Conservation (phyloP, 202 grass and related monocot genomes). For the Carex sylvatica region DNA sequence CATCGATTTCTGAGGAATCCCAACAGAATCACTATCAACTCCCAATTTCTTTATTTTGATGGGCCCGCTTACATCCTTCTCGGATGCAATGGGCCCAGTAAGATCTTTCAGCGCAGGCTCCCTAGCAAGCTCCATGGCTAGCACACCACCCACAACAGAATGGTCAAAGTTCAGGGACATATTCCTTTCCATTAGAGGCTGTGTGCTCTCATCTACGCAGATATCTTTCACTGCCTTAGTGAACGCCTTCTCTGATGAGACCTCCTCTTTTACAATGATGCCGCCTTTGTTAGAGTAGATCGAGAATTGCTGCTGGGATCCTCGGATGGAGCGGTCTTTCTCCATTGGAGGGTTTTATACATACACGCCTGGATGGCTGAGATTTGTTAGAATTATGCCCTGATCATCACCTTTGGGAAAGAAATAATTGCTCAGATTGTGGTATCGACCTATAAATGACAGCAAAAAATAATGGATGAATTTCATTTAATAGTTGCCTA, state of each 20-base stretch:
- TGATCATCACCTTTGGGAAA: slow-evolving; percentile 20
- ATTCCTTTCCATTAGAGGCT: slow-evolving; percentile 25
- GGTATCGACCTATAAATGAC: background rate
- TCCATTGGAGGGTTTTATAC: slow-evolving; percentile 7
- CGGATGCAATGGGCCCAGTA: background rate
- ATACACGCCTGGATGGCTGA: background rate
- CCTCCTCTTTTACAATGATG: slow-evolving; percentile 28
- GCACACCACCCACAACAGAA: slow-evolving; percentile 25
- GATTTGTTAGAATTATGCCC: background rate
- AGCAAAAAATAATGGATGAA: slow-evolving; percentile 1
- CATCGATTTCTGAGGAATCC: background rate
- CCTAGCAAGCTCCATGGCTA: slow-evolving; percentile 18
- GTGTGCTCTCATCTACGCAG: slow-evolving; percentile 7
- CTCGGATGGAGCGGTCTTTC: slow-evolving; percentile 14
- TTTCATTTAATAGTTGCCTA: background rate
- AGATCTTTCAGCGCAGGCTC: background rate
- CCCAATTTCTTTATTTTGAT: slow-evolving; percentile 24
- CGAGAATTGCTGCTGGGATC: slow-evolving; percentile 24
- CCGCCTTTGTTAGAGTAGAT: slow-evolving; percentile 37
- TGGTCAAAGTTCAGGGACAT: slow-evolving; percentile 22
- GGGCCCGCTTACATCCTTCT: background rate
- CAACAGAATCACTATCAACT: background rate
- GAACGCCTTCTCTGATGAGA: slow-evolving; percentile 21
- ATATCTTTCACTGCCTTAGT: slow-evolving; percentile 30
- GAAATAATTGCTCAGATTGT: background rate